These are phyloP conservation scores for Testicularia cyperi DNA, from an alignment of 1,284 basidiomycete species.

Conservation along the genomic window DNA sequence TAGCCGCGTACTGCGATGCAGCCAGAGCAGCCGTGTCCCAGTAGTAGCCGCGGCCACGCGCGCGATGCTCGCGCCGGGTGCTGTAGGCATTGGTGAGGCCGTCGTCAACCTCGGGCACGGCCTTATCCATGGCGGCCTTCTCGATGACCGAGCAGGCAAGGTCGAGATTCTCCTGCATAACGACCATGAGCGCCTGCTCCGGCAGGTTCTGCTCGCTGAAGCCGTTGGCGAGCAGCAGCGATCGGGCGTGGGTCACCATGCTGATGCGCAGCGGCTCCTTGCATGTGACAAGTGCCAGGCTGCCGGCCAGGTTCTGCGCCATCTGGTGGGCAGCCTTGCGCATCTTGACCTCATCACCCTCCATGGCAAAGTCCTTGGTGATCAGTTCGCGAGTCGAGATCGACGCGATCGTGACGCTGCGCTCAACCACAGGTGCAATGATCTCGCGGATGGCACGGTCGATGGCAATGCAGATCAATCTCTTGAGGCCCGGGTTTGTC, in stretches of 20 bases:
- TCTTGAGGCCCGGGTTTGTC: constrained; percentile 81
- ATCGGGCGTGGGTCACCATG: constrained; percentile 83
- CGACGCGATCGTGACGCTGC: constrained; percentile 98
- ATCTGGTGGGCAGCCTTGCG: constrained; percentile 90
- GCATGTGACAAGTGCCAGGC: constrained; percentile 94
- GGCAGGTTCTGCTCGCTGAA: constrained; percentile 62
- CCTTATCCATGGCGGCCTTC: constrained; percentile 96
- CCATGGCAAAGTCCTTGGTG: constrained; percentile 93
- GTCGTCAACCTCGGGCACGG: constrained; percentile 91
- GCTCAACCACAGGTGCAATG: constrained; percentile 93
- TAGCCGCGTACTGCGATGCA: constrained; percentile 71
- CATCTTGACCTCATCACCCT: constrained; percentile 85
- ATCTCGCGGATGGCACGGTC: constrained; percentile 97
- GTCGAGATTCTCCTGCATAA: constrained; percentile 92
- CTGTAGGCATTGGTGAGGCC: constrained; percentile 76
- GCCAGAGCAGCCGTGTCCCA: constrained; percentile 53
- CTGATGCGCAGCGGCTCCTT: constrained; percentile 95
- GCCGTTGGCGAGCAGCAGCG: constrained; percentile 67
- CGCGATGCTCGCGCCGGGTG: constrained; percentile 80
- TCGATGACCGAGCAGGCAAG: constrained; percentile 92
- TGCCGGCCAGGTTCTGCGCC: constrained; percentile 95
- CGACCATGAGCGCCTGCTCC: constrained; percentile 69
- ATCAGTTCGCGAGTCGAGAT: constrained; percentile 96
- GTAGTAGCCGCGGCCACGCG: constrained; percentile 65
- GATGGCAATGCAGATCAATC: constrained; percentile 85